These are phyloP conservation scores for Russula sp. DNA, from an alignment of 768 basidiomycete species.

Conservation along the genomic window DNA sequence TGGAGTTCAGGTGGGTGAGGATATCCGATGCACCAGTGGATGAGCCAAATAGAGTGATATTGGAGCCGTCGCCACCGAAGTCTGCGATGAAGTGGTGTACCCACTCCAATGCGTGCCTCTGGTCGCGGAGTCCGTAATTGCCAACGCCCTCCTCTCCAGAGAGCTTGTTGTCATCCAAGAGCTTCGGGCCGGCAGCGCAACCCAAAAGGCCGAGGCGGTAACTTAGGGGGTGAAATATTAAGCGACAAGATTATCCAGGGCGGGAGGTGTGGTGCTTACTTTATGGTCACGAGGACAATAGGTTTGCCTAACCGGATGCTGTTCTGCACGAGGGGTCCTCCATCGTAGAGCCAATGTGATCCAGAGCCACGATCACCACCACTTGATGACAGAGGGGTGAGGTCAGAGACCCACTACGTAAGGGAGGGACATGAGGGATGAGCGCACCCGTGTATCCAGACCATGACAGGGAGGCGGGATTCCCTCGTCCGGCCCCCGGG, in stretches of 20 bases:
- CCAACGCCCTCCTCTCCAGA: constrained; percentile 66
- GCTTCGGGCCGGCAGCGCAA: constrained; percentile 57
- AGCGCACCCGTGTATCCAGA: constrained; percentile 80
- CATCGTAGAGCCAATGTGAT: constrained; percentile 72
- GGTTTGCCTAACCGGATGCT: constrained; percentile 58
- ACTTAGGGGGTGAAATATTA: constrained; percentile 31
- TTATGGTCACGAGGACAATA: constrained; percentile 64
- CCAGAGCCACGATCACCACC: constrained; percentile 69
- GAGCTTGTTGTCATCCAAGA: constrained; percentile 59
- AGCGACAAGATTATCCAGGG: constrained; percentile 20
- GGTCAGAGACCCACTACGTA: not conserved
- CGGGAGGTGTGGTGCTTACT: constrained; percentile 40
- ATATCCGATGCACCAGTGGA: constrained; percentile 32
- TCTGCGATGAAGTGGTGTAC: constrained; percentile 42
- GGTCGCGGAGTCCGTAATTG: constrained; percentile 52
- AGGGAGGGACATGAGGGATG: not conserved
- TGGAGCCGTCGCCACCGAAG: constrained; percentile 44
- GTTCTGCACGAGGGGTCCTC: constrained; percentile 61
- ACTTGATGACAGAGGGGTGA: constrained; percentile 31
- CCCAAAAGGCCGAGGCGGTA: constrained; percentile 74
- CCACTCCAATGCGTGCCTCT: constrained; percentile 43
- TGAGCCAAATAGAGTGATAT: constrained; percentile 31
- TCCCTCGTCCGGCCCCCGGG: constrained; percentile 48
- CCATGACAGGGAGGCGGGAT: constrained; percentile 66
- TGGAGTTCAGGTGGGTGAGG: constrained; percentile 45